These are phyloP conservation scores for Hyaloscypha bicolor DNA, from an alignment of 495 filamentous ascomycete species.

Conservation along the genomic window DNA sequence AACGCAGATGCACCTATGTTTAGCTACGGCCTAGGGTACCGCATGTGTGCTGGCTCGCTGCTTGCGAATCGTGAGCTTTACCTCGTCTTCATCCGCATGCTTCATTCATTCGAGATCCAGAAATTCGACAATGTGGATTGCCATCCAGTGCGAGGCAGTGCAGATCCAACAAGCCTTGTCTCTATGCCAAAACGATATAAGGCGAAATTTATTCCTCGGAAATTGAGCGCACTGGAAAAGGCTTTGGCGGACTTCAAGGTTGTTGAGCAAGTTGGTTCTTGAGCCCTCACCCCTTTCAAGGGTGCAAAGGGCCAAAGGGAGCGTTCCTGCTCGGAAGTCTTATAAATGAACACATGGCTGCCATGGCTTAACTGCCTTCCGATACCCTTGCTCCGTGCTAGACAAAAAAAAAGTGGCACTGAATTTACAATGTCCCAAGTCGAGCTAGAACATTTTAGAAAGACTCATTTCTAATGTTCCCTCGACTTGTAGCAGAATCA, in stretches of 20 bases:
- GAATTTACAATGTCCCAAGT: too few species aligned
- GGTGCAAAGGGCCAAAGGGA: too few species aligned
- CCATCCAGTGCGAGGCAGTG: conserved; percentile 57
- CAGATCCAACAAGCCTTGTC: conserved; percentile 60
- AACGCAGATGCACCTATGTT: conserved; percentile 53
- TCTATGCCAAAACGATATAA: conserved; percentile 58
- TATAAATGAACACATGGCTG: too few species aligned
- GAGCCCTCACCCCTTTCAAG: background rate
- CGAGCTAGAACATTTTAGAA: too few species aligned
- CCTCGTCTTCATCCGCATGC: conserved; percentile 61
- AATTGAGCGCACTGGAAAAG: conserved; percentile 11
- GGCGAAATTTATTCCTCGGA: conserved; percentile 55
- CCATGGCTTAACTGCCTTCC: too few species aligned
- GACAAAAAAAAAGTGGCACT: too few species aligned
- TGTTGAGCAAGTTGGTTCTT: conserved; percentile 10
- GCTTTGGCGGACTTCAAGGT: conserved; percentile 23
- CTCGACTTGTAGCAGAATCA: too few species aligned
- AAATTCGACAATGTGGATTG: conserved; percentile 50
- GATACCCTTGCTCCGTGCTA: too few species aligned
- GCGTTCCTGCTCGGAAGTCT: too few species aligned
- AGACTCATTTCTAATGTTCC: too few species aligned
- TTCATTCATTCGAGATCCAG: conserved; percentile 60
- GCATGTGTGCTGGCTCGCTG: conserved; percentile 66
- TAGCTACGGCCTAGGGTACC: conserved; percentile 39
- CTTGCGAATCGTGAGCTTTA: conserved; percentile 69